Evolutionary conservation across 257 asterid genomes (phyloP).

Genomic region (Solanum sitiens): DNA sequence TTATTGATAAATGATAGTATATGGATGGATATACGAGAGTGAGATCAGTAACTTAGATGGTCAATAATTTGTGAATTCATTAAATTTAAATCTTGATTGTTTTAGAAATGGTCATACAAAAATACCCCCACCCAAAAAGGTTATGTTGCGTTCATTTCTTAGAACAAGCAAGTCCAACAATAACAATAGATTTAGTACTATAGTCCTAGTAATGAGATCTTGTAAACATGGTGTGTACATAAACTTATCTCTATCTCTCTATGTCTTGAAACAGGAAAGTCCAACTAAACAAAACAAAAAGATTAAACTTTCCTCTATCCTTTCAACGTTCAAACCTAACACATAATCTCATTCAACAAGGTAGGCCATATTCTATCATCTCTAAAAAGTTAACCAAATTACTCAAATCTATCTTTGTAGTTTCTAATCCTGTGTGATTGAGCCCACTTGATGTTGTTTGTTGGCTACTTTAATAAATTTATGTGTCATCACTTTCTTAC

Average conservation of each 20-base stretch:
- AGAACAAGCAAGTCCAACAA: not conserved
- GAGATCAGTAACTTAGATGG: not conserved
- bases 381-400: not conserved
- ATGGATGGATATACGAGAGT: not conserved
- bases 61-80: not conserved
- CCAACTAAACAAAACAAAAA: not conserved
- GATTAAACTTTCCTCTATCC: not conserved
- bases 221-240: not conserved
- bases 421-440: not conserved
- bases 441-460: not conserved
- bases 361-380: not conserved
- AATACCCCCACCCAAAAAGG: not conserved
- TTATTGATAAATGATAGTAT: not conserved
- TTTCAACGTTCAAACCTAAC: not conserved
- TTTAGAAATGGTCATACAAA: not conserved
- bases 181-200: no score
- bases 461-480: not conserved
- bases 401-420: not conserved
- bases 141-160: not conserved
- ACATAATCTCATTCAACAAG: not conserved
- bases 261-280: not conserved
- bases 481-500: not conserved
- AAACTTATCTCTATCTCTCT: not conserved
- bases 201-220: not conserved
- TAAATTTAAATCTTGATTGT: not conserved